Evolutionary conservation across 345 rosid genomes (phyloP), one percentile per base, ranked within the genome.

Genomic region (Abelmoschus esculentus): DNA sequence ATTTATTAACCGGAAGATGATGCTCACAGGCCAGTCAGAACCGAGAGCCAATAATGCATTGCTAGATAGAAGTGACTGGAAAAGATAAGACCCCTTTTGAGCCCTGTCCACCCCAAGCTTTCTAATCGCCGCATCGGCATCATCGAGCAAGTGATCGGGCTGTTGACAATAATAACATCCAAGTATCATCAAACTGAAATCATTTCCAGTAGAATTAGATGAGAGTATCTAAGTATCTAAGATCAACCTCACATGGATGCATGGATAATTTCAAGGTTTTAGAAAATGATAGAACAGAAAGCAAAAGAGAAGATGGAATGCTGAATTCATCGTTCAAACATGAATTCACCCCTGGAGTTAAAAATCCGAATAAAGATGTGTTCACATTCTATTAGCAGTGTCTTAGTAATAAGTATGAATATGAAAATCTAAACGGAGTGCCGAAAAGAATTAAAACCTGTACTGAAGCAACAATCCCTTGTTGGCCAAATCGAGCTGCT

Each of bases 11-110:
- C 12, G 57, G 31, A 65, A 53, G 70, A 52, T 46, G 42, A 47
- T 29, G 73, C 90, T 76, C 83, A 93, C 97, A n/a, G 98, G 98
- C 98, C 98, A 93, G 77, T 93, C 98, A 71, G 98, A 90, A 72
- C 98, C 98, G 66, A 93, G 75, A 31, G 88, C 96, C 85, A 93
- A 74, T 55, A 66, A 73, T 29, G 90, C 89, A 65, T 84, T 82
- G 78, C 87, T 81, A n/a, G 78, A 84, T 75, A 82, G 67, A 72
- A 93, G 82, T 40, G 97, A 89, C 13, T n/a, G 74, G 66, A 86
- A 90, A 42, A 85, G 83, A 71, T 84, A 90, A 50, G 98, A 84
- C 55, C 81, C 91, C 59, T 64, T 82, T 38, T 80, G 36, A 47
- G 97, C 90, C 78, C 97, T 89, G 2, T 87, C 93, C 47, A 50